Base-by-base conservation (phyloP, 768 basidiomycete species). In the Termitomyces sp. region DNA sequence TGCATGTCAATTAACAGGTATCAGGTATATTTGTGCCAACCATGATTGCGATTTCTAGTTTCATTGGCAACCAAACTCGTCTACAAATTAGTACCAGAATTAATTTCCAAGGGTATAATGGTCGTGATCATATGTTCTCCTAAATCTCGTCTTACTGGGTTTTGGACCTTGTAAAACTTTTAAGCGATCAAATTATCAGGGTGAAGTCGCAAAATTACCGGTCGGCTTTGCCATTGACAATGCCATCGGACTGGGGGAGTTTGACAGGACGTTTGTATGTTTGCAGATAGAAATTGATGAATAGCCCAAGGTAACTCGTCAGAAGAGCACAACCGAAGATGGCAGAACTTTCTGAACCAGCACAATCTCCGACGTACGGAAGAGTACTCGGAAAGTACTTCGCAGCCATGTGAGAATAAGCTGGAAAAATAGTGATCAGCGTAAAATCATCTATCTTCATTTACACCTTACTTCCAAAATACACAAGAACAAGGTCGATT, bases 201-300 rank as follows among this genome's bases (percentile, higher is more conserved):
- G 35, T 40, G 24, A 54, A 30, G 57, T 32, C 32, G 2, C 24
- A 40, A 10, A 67, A 66, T 28, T 32, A 73, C 70, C 77, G 74
- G 52, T 76, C 74, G 2, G 75, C 76, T 40, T 72, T 65, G 51
- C 80, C 80, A 47, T 79, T 78, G 9, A 71, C 66, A 51, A 67
- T 60, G 34, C 72, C 72, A 67, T 81, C 82, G 30, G 70, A 71
- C 63, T 76, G 71, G 26, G 51, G 58, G 61, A 63, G 11, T 28
- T 22, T 59, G 46, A 55, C 68, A 34, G 86, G 80, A 67, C 84
- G 85, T 75, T 84, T 84, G 76, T 91, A 90, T 28, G 89, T 90
- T 69, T 87, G 82, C 65, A 92, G 79, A 73, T 93, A 93, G 74
- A 93, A 93, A 70, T 93, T 91, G 79, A 98, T 92, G 79, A 99